phyloP scores from a whole-genome alignment of 2,329 filamentous ascomycete genomes.

The Venturia nashicola region DNA sequence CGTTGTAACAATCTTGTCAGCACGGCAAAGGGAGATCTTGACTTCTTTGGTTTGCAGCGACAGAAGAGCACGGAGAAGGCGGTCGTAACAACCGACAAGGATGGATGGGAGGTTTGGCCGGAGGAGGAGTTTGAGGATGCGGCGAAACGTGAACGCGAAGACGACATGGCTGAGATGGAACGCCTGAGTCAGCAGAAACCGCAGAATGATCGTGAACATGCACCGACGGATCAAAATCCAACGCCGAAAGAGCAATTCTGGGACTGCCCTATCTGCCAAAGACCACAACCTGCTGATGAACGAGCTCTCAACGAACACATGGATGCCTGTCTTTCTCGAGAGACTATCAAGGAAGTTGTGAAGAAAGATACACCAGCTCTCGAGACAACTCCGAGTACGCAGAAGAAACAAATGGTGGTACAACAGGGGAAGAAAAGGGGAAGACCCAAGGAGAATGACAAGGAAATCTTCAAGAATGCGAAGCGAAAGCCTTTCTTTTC shows the following conservation, averaged over 20 bases:
- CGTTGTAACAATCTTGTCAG: constrained; percentile 79
- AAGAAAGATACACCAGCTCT: neutral
- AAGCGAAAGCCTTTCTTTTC: neutral
- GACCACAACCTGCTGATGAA: constrained; percentile 65
- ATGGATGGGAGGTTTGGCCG: constrained; percentile 55
- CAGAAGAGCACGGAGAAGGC: constrained; percentile 8
- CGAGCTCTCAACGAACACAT: constrained; percentile 80
- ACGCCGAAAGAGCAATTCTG: constrained; percentile 40
- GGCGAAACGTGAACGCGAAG: constrained; percentile 45
- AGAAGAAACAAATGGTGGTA: neutral
- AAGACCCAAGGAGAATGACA: neutral
- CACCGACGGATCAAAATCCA: neutral
- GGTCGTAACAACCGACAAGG: constrained; percentile 24
- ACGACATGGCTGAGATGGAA: constrained; percentile 50
- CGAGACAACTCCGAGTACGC: neutral
- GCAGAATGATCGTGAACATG: constrained; percentile 4
- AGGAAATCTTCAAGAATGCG: neutral
- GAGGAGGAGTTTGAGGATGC: constrained; percentile 54
- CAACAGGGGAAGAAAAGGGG: constrained; percentile 1
- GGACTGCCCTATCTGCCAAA: constrained; percentile 80
- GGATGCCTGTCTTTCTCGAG: constrained; percentile 75
- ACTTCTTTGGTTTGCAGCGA: constrained; percentile 58
- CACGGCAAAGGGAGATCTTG: constrained; percentile 67
- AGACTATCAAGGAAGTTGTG: constrained; percentile 67
- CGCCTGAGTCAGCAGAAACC: constrained; percentile 41